Evolutionary conservation across 129 eudicot species (phyloP).

Genomic region (Flaveria linearis): DNA sequence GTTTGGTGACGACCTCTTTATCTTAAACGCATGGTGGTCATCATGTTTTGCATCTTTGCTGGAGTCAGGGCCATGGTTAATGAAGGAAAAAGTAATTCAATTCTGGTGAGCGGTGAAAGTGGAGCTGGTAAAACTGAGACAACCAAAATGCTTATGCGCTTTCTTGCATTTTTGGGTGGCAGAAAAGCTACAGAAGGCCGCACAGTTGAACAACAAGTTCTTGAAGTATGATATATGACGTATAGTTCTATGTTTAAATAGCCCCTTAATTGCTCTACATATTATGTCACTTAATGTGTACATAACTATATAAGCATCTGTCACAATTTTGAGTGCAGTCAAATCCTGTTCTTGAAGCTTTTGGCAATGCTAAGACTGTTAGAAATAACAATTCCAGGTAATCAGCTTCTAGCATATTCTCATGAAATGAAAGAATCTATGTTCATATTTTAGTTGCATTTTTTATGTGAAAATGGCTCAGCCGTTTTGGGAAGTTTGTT

Average conservation of each 20-base stretch:
- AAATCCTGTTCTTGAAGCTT: conserved; percentile 99
- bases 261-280: conserved; percentile 13
- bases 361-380: conserved; percentile 99
- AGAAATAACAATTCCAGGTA: conserved; percentile 99
- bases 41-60: conserved; percentile 18
- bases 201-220: conserved; percentile 99
- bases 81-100: conserved; percentile 92
- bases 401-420: background rate
- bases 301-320: conserved; percentile 6
- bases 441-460: conserved; percentile 11
- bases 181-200: conserved; percentile 96
- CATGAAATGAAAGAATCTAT: background rate
- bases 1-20: conserved; percentile 12
- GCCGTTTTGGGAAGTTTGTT: conserved; percentile 98
- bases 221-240: conserved; percentile 74
- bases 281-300: background rate
- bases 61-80: conserved; percentile 84
- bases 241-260: conserved; percentile 38
- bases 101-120: conserved; percentile 99
- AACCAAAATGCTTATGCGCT: conserved; percentile 98
- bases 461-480: conserved; percentile 38
- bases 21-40: conserved; percentile 15
- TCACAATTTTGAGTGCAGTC: conserved; percentile 64
- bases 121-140: conserved; percentile 99
- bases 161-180: conserved; percentile 97